Evolutionary conservation across 805 yeast genomes (phyloP).

Genomic region (Ascoidea asiatica): DNA sequence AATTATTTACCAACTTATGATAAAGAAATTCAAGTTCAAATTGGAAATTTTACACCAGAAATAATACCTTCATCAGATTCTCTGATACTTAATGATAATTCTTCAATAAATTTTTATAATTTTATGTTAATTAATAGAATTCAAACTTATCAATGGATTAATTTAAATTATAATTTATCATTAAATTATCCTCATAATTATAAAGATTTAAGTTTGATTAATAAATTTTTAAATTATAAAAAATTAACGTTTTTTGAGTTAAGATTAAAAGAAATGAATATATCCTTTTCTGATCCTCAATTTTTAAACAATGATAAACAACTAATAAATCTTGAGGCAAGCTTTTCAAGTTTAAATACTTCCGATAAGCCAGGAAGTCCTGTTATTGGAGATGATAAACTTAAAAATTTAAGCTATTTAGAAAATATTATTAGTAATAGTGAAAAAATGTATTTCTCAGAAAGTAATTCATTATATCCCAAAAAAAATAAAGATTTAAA

Average conservation of each 20-base stretch:
- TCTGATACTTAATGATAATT: constrained; percentile 3
- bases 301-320: not conserved
- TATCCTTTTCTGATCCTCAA: constrained; percentile 3
- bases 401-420: too few species aligned
- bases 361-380: not conserved
- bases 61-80: not conserved
- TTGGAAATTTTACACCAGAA: constrained; percentile 6
- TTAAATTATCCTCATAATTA: constrained; percentile 34
- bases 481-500: not conserved
- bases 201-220: constrained; percentile 23
- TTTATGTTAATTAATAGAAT: constrained; percentile 24
- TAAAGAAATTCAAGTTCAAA: constrained; percentile 2
- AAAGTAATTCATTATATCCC: not conserved
- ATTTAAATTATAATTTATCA: constrained; percentile 31
- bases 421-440: too few species aligned
- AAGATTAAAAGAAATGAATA: constrained; percentile 20
- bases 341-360: not conserved
- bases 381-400: not conserved
- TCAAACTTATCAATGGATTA: constrained; percentile 37
- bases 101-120: constrained; percentile 13
- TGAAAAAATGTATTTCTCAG: not conserved
- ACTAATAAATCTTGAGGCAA: not conserved
- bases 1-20: constrained; percentile 6
- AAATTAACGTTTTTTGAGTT: constrained; percentile 23
- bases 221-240: constrained; percentile 24